phyloP scores from a whole-genome alignment of 371 early-diverging fungal species.

The Parasitella parasitica region DNA sequence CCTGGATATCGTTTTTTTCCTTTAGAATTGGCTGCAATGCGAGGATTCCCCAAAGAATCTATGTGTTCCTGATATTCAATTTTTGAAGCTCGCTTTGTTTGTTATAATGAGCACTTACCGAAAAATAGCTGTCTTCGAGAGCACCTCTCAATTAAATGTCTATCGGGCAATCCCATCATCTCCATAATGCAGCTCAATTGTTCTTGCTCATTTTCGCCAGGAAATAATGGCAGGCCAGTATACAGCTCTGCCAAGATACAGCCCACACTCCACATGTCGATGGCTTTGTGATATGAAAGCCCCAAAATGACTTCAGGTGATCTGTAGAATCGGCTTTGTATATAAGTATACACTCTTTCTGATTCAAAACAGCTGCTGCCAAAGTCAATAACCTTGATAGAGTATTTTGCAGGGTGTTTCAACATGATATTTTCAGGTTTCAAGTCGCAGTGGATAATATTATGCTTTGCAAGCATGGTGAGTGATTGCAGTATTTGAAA shows the following conservation, averaged over 20 bases:
- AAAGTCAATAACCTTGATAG: constrained; percentile 93
- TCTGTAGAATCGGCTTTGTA: constrained; percentile 96
- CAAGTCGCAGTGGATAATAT: constrained; percentile 89
- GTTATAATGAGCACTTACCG: constrained; percentile 45
- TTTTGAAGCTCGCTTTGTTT: no score
- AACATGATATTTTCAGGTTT: constrained; percentile 87
- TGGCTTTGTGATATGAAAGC: constrained; percentile 73
- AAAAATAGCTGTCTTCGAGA: constrained; percentile 81
- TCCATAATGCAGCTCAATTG: constrained; percentile 93
- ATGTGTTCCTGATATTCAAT: not conserved
- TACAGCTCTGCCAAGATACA: constrained; percentile 96
- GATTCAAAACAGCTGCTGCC: constrained; percentile 81
- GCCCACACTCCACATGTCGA: constrained; percentile 99
- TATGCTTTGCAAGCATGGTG: constrained; percentile 54
- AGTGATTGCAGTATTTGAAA: constrained; percentile 78
- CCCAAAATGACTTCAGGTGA: constrained; percentile 97
- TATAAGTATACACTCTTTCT: constrained; percentile 89
- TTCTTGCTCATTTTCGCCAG: constrained; percentile 95
- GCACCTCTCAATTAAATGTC: constrained; percentile 70
- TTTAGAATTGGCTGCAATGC: constrained; percentile 76
- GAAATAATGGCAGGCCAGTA: constrained; percentile 89
- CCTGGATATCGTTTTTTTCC: constrained; percentile 79
- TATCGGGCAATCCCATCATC: constrained; percentile 78
- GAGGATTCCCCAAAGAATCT: constrained; percentile 67
- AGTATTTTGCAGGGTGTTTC: constrained; percentile 49